These are phyloP conservation scores for Penicillium nordicum DNA, from an alignment of 2,329 filamentous ascomycete species.

Conservation along the genomic window DNA sequence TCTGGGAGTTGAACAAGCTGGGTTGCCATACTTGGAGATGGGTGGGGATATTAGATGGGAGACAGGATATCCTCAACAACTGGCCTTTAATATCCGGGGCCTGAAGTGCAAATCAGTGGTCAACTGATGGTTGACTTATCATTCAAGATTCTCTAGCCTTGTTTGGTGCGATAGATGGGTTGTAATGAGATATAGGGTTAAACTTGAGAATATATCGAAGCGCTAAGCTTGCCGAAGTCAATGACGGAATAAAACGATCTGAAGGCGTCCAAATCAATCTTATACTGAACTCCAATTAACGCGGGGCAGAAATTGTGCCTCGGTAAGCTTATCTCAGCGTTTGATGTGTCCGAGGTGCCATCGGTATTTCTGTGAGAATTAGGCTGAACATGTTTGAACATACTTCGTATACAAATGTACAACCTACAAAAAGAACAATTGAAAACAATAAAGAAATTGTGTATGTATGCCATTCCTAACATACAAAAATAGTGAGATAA, in stretches of 20 bases:
- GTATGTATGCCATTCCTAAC: constrained; percentile 39
- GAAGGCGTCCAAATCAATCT: neutral
- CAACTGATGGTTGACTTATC: neutral
- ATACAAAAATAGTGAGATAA: constrained; percentile 28
- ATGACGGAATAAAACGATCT: neutral
- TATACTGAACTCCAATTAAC: constrained; percentile 1
- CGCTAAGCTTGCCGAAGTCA: neutral
- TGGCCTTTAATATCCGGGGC: neutral
- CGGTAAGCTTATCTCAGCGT: constrained; percentile 24
- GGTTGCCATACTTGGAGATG: constrained; percentile 51
- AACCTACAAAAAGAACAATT: neutral
- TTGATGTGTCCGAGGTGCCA: neutral
- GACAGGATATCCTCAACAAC: neutral
- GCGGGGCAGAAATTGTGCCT: constrained; percentile 16
- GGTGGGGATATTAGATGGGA: neutral
- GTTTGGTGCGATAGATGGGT: neutral
- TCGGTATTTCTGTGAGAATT: neutral
- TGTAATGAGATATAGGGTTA: neutral
- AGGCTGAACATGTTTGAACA: neutral
- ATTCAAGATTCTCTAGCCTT: constrained; percentile 1
- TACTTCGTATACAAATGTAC: neutral
- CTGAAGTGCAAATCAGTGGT: neutral
- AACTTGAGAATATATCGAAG: neutral
- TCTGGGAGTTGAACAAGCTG: constrained; percentile 64
- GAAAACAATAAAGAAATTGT: constrained; percentile 30